Evolutionary conservation across 352 stramenopile species (phyloP).

Genomic region (Pythium chondricola): DNA sequence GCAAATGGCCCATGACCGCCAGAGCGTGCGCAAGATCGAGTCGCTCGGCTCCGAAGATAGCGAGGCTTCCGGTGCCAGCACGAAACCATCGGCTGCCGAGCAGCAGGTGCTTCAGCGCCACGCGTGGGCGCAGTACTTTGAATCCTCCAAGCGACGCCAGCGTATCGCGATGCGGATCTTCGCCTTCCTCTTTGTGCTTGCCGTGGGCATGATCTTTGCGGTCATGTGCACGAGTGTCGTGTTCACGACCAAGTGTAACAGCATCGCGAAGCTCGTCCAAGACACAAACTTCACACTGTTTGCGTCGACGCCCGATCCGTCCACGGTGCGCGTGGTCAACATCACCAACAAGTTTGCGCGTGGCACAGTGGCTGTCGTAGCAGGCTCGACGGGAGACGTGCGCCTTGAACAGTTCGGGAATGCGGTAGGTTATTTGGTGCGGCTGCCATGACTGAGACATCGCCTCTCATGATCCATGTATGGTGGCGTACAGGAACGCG

Average conservation of each 20-base stretch:
- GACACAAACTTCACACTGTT: conserved; percentile 35
- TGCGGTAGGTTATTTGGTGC: conserved; percentile 30
- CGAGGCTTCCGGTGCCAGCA: neutral
- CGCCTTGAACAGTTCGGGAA: conserved; percentile 39
- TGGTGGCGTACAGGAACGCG: conserved; percentile 22
- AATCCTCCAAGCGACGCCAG: conserved; percentile 51
- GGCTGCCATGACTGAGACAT: too few relatives aligned
- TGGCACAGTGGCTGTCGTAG: conserved; percentile 27
- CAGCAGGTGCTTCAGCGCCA: conserved; percentile 7
- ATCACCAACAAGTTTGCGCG: conserved; percentile 40
- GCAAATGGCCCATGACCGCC: conserved; percentile 48
- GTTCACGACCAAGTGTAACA: conserved; percentile 63
- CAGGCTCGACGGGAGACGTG: conserved; percentile 21
- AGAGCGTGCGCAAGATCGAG: conserved; percentile 29
- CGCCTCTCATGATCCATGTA: too few relatives aligned
- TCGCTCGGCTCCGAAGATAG: conserved; percentile 4
- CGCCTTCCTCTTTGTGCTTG: conserved; percentile 35
- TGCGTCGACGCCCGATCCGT: conserved; percentile 10
- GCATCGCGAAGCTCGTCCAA: conserved; percentile 45
- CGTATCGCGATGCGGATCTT: conserved; percentile 56
- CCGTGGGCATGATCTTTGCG: conserved; percentile 84
- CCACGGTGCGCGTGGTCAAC: conserved; percentile 11
- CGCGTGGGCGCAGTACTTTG: conserved; percentile 56
- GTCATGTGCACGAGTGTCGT: conserved; percentile 79
- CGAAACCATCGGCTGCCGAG: conserved; percentile 1